Evolutionary conservation across 148 eudicot species (phyloP).

Genomic region (Cornus florida): DNA sequence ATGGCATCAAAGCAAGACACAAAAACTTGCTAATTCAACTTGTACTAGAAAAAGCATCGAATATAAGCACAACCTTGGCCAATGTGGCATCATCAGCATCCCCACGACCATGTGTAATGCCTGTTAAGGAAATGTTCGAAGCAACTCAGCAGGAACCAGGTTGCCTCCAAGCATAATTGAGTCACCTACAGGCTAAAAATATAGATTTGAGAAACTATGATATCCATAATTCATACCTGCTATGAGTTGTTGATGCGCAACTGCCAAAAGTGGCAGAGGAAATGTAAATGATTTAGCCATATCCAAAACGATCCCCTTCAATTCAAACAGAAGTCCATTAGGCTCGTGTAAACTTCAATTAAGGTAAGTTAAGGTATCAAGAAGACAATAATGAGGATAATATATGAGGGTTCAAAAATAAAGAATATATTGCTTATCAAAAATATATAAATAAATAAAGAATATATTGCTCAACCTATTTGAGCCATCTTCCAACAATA

Average conservation of each 20-base stretch:
- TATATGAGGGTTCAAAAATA: background rate
- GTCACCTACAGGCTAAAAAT: background rate
- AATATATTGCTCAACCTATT: background rate
- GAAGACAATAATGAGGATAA: conserved; percentile 7
- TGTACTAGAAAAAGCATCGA: background rate
- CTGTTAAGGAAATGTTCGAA: conserved; percentile 36
- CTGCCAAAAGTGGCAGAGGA: conserved; percentile 91
- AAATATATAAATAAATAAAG: background rate
- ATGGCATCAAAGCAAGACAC: background rate
- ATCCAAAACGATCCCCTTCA: conserved; percentile 67
- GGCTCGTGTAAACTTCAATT: conserved; percentile 1
- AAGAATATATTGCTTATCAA: background rate
- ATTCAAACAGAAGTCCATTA: conserved; percentile 24
- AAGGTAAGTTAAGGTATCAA: background rate
- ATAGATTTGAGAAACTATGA: background rate
- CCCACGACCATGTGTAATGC: conserved; percentile 46
- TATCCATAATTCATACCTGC: conserved; percentile 52
- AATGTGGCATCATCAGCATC: conserved; percentile 45
- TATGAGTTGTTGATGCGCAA: conserved; percentile 90
- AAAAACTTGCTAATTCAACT: background rate
- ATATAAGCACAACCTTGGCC: conserved; percentile 53
- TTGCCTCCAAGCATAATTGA: background rate
- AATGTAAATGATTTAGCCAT: conserved; percentile 82
- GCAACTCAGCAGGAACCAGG: conserved; percentile 13
- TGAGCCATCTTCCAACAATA: background rate